A percentile compares a stretch with the other conserved stretches of the same genome.
Conservation (phyloP, 345 rosid genomes). For the Camelina sativa region DNA sequence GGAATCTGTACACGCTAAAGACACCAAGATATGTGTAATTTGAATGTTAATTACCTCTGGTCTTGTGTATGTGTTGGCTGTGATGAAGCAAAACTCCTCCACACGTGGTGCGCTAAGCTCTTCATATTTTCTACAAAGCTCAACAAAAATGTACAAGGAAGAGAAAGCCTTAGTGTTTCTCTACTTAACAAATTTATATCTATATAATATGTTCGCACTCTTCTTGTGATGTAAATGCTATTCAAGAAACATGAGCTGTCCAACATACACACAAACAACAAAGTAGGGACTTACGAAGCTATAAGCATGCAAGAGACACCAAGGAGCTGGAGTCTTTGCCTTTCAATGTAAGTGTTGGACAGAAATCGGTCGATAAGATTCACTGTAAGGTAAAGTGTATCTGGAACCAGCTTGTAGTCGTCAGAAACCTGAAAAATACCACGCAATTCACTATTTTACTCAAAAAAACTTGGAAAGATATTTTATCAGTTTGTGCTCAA, state of each 20-base stretch:
- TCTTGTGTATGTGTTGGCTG: slow-evolving; percentile 86
- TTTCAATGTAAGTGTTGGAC: slow-evolving; percentile 66
- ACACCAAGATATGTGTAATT: neutral
- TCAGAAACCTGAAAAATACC: slow-evolving; percentile 74
- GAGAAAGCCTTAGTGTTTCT: slow-evolving; percentile 32
- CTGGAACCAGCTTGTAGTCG: slow-evolving; percentile 87
- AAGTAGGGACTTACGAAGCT: slow-evolving; percentile 78
- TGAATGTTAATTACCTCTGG: slow-evolving; percentile 59
- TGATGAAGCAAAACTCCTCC: slow-evolving; percentile 93
- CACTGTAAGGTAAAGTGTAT: slow-evolving; percentile 90
- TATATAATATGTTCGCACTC: neutral
- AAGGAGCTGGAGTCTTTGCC: slow-evolving; percentile 88
- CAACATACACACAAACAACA: neutral
- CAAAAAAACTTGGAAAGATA: slow-evolving; percentile 16
- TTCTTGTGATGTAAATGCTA: slow-evolving; percentile 16
- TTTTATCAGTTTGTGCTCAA: neutral
- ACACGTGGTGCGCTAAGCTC: slow-evolving; percentile 85
- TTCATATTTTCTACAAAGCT: slow-evolving; percentile 78
- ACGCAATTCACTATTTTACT: slow-evolving; percentile 26
- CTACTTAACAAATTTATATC: slow-evolving; percentile 22
- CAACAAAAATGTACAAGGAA: slow-evolving; percentile 38
- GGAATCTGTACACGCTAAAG: slow-evolving; percentile 22
- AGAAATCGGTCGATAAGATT: slow-evolving; percentile 90
- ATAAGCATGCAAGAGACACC: slow-evolving; percentile 97
- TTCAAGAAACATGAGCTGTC: no score